Evolutionary conservation across 768 basidiomycete species (phyloP), one percentile per base, ranked within the genome.

Genomic region (Kwoniella sp.): DNA sequence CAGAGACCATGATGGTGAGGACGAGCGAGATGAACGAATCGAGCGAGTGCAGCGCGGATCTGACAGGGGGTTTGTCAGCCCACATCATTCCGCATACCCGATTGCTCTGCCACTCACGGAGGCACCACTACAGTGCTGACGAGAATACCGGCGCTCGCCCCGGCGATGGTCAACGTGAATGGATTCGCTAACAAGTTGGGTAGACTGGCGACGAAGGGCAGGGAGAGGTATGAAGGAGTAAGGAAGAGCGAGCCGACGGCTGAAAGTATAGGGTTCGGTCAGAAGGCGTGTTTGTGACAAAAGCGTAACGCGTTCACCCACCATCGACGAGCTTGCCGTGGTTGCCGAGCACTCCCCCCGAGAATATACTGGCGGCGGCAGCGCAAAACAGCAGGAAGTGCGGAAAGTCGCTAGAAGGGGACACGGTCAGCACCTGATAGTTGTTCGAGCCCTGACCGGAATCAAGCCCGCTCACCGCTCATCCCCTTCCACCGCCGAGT

Each of bases 11-110:
- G 10, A 84, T 68, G 0, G 90, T 85, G 46, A 90, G 83, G 6
- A 86, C 58, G 5, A 82, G 80, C 0, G 95, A 89, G 33, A 95
- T 77, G n/a, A 83, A 73, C n/a, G 93, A 81, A 74, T 99, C 93
- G n/a, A 84, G 81, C 0, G 80, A 73, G 10, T 83, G 71, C 3
- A 75, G 57, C 26, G 75, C 45, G 15, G 39, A 22, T 38, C 52
- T 46, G 44, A 19, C 4, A 46, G 27, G 11, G 32, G 7, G 31
- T 49, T 19, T 29, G 27, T 39, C 27, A 34, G 12, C n/a, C 22
- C 23, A n/a, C 15, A 37, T 27, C 23, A 28, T 29, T 12, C n/a
- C n/a, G n/a, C n/a, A n/a, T n/a, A n/a, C n/a, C n/a, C n/a, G n/a
- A n/a, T n/a, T n/a, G n/a, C n/a, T n/a, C n/a, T 5, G 17, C 10